Percentiles rank a stretch among this genome's conserved stretches.
Evolutionary conservation across 2,329 filamentous ascomycete species (phyloP).

Genomic region (Geoglossum cookeanum): DNA sequence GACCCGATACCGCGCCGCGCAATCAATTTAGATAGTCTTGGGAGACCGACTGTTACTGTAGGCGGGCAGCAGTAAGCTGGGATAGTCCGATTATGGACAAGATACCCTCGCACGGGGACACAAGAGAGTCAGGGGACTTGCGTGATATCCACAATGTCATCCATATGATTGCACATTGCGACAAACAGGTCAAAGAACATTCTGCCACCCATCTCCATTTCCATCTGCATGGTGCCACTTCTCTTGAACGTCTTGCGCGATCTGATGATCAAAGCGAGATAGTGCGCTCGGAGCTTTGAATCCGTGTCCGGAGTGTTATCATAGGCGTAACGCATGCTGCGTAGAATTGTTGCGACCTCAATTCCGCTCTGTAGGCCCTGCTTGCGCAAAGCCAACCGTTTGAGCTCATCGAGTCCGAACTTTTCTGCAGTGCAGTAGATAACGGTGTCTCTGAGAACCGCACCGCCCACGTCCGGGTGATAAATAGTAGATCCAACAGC

Average conservation of each 20-base stretch:
- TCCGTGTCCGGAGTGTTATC: constrained; percentile 86
- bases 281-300: constrained; percentile 84
- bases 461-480: constrained; percentile 51
- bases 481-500: constrained; percentile 60
- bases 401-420: constrained; percentile 83
- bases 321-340: constrained; percentile 87
- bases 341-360: constrained; percentile 77
- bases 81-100: constrained; percentile 5
- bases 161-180: constrained; percentile 94
- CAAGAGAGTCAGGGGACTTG: constrained; percentile 30
- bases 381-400: constrained; percentile 79
- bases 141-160: constrained; percentile 81
- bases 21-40: constrained; percentile 27
- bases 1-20: background rate
- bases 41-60: constrained; percentile 32
- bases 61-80: constrained; percentile 11
- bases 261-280: constrained; percentile 91
- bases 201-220: constrained; percentile 90
- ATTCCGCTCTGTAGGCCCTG: constrained; percentile 86
- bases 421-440: constrained; percentile 85
- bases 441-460: constrained; percentile 77
- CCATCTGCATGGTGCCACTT: constrained; percentile 95
- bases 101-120: constrained; percentile 9
- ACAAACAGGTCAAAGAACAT: constrained; percentile 98
- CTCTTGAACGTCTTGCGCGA: constrained; percentile 95